Percentiles rank a stretch among this genome's conserved stretches.
Evolutionary conservation across 192 early-diverging fungal genomes (phyloP).

Genomic region (Spizellomyces punctatus): DNA sequence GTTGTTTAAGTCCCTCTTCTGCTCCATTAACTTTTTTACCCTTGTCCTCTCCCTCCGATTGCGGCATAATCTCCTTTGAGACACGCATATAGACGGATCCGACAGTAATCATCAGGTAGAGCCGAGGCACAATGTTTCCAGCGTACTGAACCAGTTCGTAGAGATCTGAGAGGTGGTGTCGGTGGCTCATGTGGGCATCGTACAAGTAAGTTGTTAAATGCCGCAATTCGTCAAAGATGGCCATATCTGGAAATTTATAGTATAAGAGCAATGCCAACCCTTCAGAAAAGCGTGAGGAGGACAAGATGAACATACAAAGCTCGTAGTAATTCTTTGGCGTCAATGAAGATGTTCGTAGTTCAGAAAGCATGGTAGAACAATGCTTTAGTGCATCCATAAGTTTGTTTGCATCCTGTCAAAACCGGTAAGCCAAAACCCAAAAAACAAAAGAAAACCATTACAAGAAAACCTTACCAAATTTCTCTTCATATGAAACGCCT

Average conservation of each 20-base stretch:
- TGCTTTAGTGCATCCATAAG: conserved; percentile 98
- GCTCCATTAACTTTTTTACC: conserved; percentile 6
- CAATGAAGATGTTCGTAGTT: conserved; percentile 91
- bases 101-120: conserved; percentile 99
- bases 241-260: conserved; percentile 72
- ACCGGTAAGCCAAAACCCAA: not conserved
- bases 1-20: not conserved
- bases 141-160: conserved; percentile 99
- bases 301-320: conserved; percentile 71
- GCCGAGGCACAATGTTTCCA: conserved; percentile 95
- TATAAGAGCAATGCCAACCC: conserved; percentile 14
- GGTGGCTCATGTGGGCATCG: conserved; percentile 81
- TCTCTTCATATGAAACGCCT: conserved; percentile 94
- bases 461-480: conserved; percentile 68
- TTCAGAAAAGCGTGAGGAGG: not conserved
- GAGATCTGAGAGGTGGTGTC: conserved; percentile 79
- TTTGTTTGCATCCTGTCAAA: conserved; percentile 75
- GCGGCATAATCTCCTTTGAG: conserved; percentile 46
- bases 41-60: not conserved
- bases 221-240: conserved; percentile 95
- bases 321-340: conserved; percentile 99
- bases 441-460: not conserved
- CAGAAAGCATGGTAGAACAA: conserved; percentile 95
- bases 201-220: conserved; percentile 90
- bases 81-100: conserved; percentile 96